Base-by-base conservation (phyloP, 2,329 filamentous ascomycete genomes). In the Esteya vermicola region DNA sequence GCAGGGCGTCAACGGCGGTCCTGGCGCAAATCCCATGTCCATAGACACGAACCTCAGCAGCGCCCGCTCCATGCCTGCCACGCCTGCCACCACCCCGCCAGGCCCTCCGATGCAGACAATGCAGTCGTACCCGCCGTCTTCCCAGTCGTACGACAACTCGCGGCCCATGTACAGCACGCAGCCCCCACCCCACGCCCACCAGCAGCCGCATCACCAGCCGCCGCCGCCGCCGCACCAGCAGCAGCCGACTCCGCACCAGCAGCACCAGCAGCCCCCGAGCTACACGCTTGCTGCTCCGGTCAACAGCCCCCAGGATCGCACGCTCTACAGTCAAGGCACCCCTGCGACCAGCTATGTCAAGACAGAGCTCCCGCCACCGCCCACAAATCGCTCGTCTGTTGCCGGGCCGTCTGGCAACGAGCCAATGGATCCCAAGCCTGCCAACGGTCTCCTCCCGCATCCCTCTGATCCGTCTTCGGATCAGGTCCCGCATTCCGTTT, bases 51-150 rank as follows among this genome's bases (percentile, higher is more conserved):
- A 75, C 44, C 63, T 91, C 51, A 83, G 72, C 63, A 85, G 81
- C 59, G 67, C 81, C 44, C 80, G 85, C 51, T 93, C 85, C 47
- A 85, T 94, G 69, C 86, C 85, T 40, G 85, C 81, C 9, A 93
- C 85, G n/a, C 85, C 85, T 45, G 85, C 85, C 21, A 89, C 85
- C 6, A 93, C 89, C 0, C 88, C 89, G 12, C 89, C 89, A 1
- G 85, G 84, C 20, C 74, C 70, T 45, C 69, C 72, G 22, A 69
- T 93, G 46, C 81, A 85, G 50, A 78, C 72, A 53, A 85, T 94
- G 70, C 81, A 81, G 50, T 64, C 77, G 4, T 94, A 94, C 57
- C 80, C 78, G 38, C 64, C 70, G 47, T 72, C 63, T 50, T 76
- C 65, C 42, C 83, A 78, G 58, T 64, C 67, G 34, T 94, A 93